Percentiles rank a stretch among this genome's conserved stretches.
Evolutionary conservation across 1,139 yeast species (phyloP).

Genomic region (Suhomyces wounanorum): DNA sequence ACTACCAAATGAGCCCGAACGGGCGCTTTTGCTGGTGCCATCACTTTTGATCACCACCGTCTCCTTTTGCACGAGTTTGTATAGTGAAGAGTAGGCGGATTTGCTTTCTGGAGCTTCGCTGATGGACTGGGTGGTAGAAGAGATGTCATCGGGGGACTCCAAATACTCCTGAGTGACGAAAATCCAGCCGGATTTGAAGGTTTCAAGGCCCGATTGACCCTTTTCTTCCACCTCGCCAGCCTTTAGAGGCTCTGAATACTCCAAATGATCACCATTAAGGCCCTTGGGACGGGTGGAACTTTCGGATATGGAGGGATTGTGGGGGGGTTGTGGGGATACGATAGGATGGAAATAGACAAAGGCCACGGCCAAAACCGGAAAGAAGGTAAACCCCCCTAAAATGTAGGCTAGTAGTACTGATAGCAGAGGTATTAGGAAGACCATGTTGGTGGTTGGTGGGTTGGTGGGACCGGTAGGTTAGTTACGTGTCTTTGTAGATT

Average conservation of each 20-base stretch:
- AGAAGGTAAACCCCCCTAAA: conserved; percentile 77
- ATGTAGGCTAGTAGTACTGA: conserved; percentile 34
- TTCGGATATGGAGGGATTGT: background rate
- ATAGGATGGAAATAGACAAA: conserved; percentile 36
- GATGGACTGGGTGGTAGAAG: conserved; percentile 36
- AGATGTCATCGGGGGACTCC: conserved; percentile 43
- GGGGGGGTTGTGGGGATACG: background rate
- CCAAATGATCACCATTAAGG: conserved; percentile 9
- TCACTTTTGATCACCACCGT: conserved; percentile 23
- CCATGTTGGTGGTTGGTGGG: conserved; percentile 17
- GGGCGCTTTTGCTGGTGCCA: conserved; percentile 16
- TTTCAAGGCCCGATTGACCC: conserved; percentile 60
- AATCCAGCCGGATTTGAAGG: conserved; percentile 77
- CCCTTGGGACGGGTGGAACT: background rate
- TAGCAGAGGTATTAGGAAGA: conserved; percentile 17
- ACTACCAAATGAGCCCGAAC: conserved; percentile 20
- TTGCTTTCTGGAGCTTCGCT: conserved; percentile 45
- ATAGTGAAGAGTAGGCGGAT: conserved; percentile 61
- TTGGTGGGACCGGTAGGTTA: too few species aligned
- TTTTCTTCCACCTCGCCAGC: conserved; percentile 67
- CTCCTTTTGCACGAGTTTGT: conserved; percentile 51
- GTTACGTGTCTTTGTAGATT: background rate
- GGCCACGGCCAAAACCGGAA: conserved; percentile 54
- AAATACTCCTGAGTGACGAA: conserved; percentile 78
- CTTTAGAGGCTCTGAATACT: conserved; percentile 31